Base-by-base conservation (phyloP, 2,329 filamentous ascomycete species). In the Neonectria punicea region DNA sequence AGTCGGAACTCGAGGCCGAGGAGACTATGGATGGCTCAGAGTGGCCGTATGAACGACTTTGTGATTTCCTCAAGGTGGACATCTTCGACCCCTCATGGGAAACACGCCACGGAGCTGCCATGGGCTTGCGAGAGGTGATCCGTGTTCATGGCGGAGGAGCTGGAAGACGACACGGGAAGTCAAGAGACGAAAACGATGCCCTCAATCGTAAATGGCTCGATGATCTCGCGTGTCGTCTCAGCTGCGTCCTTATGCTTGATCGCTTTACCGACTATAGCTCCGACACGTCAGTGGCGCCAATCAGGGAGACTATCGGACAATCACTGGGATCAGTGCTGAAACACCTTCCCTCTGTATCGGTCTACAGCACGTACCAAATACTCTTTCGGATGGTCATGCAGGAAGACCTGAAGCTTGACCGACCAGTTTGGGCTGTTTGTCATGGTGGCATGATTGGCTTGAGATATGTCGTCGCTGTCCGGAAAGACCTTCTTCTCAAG, bases 371-470 rank as follows among this genome's bases (percentile, higher is more conserved):
- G 43, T 98, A 98, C 78, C 87, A 85, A 50, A 91, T 97, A 47
- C 85, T 99, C 5, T 92, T 96, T 74, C 89, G 92, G 41, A 92
- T 99, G 82, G 94, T 98, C 41, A 96, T 97, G 89, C 94, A 98
- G 76, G 89, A 91, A 46, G 93, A 97, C 70, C 82, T 96, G 22
- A 87, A 89, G 41, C 82, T 94, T 25, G 89, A 91, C 25, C 88
- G 87, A 34, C 90, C 92, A 14, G 86, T 94, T 32, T 99, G 96
- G 96, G 93, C 97, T 65, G 92, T 98, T 41, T 97, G 94, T 74
- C 97, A 99, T 78, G 96, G 96, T 70, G 96, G 96, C 67, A 99
- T 99, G 96, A 94, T 98, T 51, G 96, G 96, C 8, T 82, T 99
- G 74, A 89, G 95, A 73, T 99, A 99, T 75, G 89, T 99, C 51